Evolutionary conservation across 331 rosid species (phyloP).

Genomic region (Stylosanthes scabra): DNA sequence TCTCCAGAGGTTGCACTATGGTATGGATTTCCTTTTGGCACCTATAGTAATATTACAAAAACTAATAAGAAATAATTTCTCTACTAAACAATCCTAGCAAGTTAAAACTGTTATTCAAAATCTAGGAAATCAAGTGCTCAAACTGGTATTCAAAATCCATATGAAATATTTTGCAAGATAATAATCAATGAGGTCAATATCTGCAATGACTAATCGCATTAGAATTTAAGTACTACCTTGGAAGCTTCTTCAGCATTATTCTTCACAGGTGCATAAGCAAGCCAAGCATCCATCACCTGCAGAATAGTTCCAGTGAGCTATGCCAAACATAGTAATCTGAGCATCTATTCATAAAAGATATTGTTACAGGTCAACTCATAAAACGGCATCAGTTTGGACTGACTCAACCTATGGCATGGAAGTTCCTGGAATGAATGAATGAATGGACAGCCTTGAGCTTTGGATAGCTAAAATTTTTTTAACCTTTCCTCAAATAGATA

Average conservation of each 20-base stretch:
- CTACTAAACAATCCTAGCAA: slow-evolving; percentile 20
- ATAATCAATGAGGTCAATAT: slow-evolving; percentile 13
- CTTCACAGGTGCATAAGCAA: slow-evolving; percentile 99
- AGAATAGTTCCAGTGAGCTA: slow-evolving; percentile 37
- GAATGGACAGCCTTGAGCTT: slow-evolving; percentile 29
- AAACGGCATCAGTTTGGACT: slow-evolving; percentile 25
- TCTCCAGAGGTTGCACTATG: slow-evolving; percentile 99
- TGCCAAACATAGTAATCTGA: slow-evolving; percentile 13
- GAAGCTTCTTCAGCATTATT: slow-evolving; percentile 99
- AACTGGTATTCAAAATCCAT: background rate
- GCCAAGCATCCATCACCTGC: slow-evolving; percentile 92
- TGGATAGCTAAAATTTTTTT: slow-evolving; percentile 21
- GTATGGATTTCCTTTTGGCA: slow-evolving; percentile 98
- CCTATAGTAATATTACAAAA: slow-evolving; percentile 56
- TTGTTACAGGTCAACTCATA: slow-evolving; percentile 12
- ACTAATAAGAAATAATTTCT: slow-evolving; percentile 30
- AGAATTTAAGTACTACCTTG: slow-evolving; percentile 59
- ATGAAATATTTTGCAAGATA: background rate
- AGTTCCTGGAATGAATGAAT: slow-evolving; percentile 32
- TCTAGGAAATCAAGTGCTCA: slow-evolving; percentile 27
- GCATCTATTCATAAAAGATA: slow-evolving; percentile 2
- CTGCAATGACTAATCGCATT: slow-evolving; percentile 28
- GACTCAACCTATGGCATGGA: slow-evolving; percentile 17
- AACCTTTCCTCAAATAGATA: slow-evolving; percentile 28
- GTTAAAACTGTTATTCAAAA: slow-evolving; percentile 15